Percentiles rank a stretch among this genome's conserved stretches.
Conservation (phyloP, 2,329 filamentous ascomycete species). For the Dothideomycetes sp. region DNA sequence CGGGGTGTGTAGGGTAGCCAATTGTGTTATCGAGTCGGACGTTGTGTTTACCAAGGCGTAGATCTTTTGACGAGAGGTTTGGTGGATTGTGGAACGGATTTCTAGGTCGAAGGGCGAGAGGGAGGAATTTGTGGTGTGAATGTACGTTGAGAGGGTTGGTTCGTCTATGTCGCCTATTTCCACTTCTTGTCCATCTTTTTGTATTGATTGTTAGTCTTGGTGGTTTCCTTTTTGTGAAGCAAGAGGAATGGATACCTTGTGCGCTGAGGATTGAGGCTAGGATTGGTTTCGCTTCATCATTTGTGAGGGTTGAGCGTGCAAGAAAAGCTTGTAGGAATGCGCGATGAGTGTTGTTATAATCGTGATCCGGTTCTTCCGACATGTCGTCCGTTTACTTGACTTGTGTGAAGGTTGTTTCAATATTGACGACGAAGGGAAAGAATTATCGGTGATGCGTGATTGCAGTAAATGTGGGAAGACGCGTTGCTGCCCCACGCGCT, state of each 20-base stretch:
- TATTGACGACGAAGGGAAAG: background rate
- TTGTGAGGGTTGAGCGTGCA: slow-evolving; percentile 66
- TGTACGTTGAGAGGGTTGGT: slow-evolving; percentile 58
- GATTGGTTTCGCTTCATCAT: slow-evolving; percentile 61
- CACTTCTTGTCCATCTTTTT: slow-evolving; percentile 24
- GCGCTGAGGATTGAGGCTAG: slow-evolving; percentile 67
- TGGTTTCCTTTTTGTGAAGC: slow-evolving; percentile 19
- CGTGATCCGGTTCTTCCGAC: slow-evolving; percentile 2
- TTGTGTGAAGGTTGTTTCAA: background rate
- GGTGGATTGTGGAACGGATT: slow-evolving; percentile 66
- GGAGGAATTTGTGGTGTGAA: slow-evolving; percentile 60
- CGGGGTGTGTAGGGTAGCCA: slow-evolving; percentile 69
- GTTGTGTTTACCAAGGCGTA: slow-evolving; percentile 84
- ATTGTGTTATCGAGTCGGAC: slow-evolving; percentile 74
- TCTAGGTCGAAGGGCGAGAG: slow-evolving; percentile 79
- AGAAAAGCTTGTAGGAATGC: slow-evolving; percentile 88
- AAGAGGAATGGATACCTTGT: slow-evolving; percentile 40
- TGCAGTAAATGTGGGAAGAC: too few species aligned
- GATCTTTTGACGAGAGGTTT: slow-evolving; percentile 50
- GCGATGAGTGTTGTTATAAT: slow-evolving; percentile 60
- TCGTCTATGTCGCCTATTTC: slow-evolving; percentile 56
- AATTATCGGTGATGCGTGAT: too few species aligned
- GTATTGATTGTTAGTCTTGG: background rate
- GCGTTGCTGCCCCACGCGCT: too few species aligned
- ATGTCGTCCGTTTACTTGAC: too few species aligned